Evolutionary conservation across 2,329 filamentous ascomycete species (phyloP), one percentile per base, ranked within the genome.

Genomic region (Fusarium sterilihyphosum): DNA sequence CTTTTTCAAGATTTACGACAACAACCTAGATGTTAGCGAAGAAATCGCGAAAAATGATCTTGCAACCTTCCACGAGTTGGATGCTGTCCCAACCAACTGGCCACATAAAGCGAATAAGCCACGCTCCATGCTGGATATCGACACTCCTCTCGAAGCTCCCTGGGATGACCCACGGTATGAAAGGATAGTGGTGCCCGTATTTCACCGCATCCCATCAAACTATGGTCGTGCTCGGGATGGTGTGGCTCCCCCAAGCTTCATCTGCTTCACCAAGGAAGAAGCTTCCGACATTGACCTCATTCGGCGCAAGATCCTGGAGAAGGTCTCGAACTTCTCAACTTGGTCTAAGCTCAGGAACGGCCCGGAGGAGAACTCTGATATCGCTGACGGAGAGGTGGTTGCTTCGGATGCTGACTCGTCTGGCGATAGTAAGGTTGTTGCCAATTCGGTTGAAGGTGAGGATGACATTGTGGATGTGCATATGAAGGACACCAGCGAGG

Each of bases 391-490:
- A 5, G 94, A 96, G 77, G 88, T 92, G 50, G 88, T 94, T 17
- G 90, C 92, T 65, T 92, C 86, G 2, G 89, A 91, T 71, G 89
- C 88, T 8, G 90, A 93, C 71, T 92, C 91, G 8, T 91, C 91
- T 8, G 89, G 88, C 16, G 93, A 93, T 73, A 87, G 89, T 29
- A 93, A 92, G 79, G 88, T 98, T 53, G 89, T 92, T 66, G 92
- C 94, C 50, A 89, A 90, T 35, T 98, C 95, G 7, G 89, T 97
- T 5, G 92, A 95, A 80, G 93, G 94, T 16, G 96, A 98, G 81
- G 95, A 98, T 70, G 94, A 94, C 70, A 90, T 98, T 78, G 93
- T 98, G 11, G 94, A 98, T 79, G 92, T 99, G 22, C 93, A 93
- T 2, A 95, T 98, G 92, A 91, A 91, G 61, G 92, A 94, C 76